These are phyloP conservation scores for Akanthomyces lecanii DNA, from an alignment of 2,329 filamentous ascomycete genomes.

Conservation along the genomic window DNA sequence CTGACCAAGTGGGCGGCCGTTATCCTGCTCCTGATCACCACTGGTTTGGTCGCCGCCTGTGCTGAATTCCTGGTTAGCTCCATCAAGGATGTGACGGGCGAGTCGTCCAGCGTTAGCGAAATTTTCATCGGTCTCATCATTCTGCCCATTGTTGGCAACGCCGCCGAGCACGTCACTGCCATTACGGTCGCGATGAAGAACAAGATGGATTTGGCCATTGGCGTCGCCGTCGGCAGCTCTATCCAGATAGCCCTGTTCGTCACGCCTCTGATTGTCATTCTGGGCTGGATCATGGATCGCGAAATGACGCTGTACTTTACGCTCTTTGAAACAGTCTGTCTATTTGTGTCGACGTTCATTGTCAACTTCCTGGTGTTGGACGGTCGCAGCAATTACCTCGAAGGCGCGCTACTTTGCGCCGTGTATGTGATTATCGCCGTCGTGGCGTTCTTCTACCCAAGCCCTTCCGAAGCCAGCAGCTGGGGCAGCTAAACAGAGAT, in stretches of 20 bases:
- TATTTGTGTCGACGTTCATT: conserved; percentile 80
- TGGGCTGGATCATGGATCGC: conserved; percentile 65
- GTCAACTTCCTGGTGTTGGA: conserved; percentile 86
- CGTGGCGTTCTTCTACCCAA: conserved; percentile 63
- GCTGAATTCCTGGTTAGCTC: conserved; percentile 67
- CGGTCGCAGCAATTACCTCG: conserved; percentile 80
- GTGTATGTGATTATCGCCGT: conserved; percentile 66
- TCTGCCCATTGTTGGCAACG: conserved; percentile 68
- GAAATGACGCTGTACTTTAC: conserved; percentile 83
- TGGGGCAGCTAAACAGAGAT: conserved; percentile 25
- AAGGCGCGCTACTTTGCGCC: conserved; percentile 66
- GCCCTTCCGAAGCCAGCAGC: conserved; percentile 42
- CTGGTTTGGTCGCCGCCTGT: conserved; percentile 62
- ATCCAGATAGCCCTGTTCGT: conserved; percentile 71
- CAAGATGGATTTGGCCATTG: conserved; percentile 72
- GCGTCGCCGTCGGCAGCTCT: conserved; percentile 65
- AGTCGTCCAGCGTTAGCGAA: conserved; percentile 53
- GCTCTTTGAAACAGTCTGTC: conserved; percentile 80
- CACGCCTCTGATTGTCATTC: conserved; percentile 64
- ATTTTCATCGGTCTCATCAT: conserved; percentile 69
- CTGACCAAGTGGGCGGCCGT: conserved; percentile 55
- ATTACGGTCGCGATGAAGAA: conserved; percentile 68
- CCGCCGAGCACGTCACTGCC: conserved; percentile 68
- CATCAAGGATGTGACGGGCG: conserved; percentile 57
- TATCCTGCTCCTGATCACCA: conserved; percentile 59